These are phyloP conservation scores for Prototheca wickerhamii DNA, from an alignment of 163 green algal species.

Conservation along the genomic window DNA sequence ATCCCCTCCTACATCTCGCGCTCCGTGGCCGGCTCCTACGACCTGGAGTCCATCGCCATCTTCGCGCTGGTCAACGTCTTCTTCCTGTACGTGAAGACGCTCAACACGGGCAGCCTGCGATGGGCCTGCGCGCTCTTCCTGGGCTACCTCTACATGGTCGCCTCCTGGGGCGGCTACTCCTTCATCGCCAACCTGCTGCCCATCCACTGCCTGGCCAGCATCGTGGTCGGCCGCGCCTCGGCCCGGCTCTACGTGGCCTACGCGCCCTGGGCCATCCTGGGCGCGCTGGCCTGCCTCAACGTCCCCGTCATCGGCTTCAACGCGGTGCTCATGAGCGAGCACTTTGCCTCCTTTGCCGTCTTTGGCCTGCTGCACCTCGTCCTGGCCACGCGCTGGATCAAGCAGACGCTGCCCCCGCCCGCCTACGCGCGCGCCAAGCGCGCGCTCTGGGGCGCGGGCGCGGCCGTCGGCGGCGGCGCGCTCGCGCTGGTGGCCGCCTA, in stretches of 20 bases:
- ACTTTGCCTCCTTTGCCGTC: slow-evolving; percentile 91
- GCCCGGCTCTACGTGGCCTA: slow-evolving; percentile 78
- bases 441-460: slow-evolving; percentile 48
- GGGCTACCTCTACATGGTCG: slow-evolving; percentile 85
- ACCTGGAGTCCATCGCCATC: slow-evolving; percentile 88
- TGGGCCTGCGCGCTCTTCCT: slow-evolving; percentile 61
- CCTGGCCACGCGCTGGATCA: slow-evolving; percentile 41
- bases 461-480: slow-evolving; percentile 29
- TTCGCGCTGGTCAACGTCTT: slow-evolving; percentile 85
- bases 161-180: slow-evolving; percentile 84
- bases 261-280: slow-evolving; percentile 72
- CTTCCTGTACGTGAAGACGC: slow-evolving; percentile 84
- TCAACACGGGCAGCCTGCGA: slow-evolving; percentile 82
- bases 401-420: slow-evolving; percentile 20
- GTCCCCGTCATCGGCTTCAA: slow-evolving; percentile 97
- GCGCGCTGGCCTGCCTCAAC: slow-evolving; percentile 66
- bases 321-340: slow-evolving; percentile 87
- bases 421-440: slow-evolving; percentile 38
- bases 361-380: slow-evolving; percentile 77
- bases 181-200: slow-evolving; percentile 94
- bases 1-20: slow-evolving; percentile 87
- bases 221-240: slow-evolving; percentile 60
- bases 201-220: slow-evolving; percentile 78
- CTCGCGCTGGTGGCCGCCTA: slow-evolving; percentile 52
- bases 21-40: slow-evolving; percentile 80